Base-by-base conservation (phyloP, 495 filamentous ascomycete species). In the Hypoxylon fragiforme region DNA sequence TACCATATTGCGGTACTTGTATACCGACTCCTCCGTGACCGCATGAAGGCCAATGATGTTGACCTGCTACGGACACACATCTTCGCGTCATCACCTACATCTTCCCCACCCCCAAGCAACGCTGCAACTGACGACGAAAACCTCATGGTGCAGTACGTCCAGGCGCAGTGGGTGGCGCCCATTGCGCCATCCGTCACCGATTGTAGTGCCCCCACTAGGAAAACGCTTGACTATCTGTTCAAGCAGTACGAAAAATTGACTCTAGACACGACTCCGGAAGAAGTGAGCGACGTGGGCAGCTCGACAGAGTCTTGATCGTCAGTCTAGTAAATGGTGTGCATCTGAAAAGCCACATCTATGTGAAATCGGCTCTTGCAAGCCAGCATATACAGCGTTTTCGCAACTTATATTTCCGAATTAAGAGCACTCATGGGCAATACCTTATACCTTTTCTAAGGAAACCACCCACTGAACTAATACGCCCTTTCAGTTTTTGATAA, bases 1-100 rank as follows among this genome's bases (percentile, higher is more conserved):
- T 47, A 64, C 45, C 69, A 68, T 39, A 56, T 74, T 19, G 59
- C 59, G 4, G 54, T 53, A 20, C 48, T 58, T 13, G 47, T 58
- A 1, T 63, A 53, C 45, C 54, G 48, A 1, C 32, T 63, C 0
- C 43, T 63, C 8, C 54, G 59, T 40, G 54, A 58, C 48, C 59
- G 59, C 39, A 63, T 63, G 59, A 47, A 41, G 16, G 52, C 28
- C 11, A 48, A 44, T 43, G 58, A 62, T 38, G 21, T 62, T 19
- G 52, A 62, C 58, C 42, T 62, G 16, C 31, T 62, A 14, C 58
- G 58, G 31, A 62, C 52, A 2, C 51, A 56, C 51, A 15, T 62
- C 58, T 56, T 62, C 41, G 38, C 55, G 1, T 20, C 45, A 5
- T 28, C 46, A 2, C 11, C 54, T 2, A 26, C 47, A 11, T 11